phyloP scores from a whole-genome alignment of 345 rosid genomes.

The Euphorbia pulcherrima region DNA sequence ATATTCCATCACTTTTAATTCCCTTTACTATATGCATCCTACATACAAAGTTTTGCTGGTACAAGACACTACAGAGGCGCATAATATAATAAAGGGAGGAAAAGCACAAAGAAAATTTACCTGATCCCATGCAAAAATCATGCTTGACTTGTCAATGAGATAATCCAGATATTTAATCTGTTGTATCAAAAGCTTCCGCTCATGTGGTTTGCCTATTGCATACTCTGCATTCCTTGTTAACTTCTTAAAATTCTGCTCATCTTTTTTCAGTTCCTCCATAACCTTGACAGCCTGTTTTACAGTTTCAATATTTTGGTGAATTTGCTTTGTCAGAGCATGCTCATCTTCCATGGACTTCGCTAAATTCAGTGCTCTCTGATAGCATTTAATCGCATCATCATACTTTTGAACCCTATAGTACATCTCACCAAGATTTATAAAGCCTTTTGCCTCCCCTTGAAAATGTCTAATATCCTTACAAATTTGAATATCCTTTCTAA shows the following conservation, averaged over 20 bases:
- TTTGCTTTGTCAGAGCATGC: constrained; percentile 59
- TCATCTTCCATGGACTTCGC: constrained; percentile 96
- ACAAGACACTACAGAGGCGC: not conserved
- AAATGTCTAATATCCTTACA: constrained; percentile 65
- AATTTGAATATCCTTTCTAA: constrained; percentile 71
- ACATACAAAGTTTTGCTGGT: not conserved
- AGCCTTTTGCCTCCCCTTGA: constrained; percentile 96
- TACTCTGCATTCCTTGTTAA: constrained; percentile 43
- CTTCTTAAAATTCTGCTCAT: constrained; percentile 81
- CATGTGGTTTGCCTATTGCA: constrained; percentile 59
- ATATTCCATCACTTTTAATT: not conserved
- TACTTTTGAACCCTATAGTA: constrained; percentile 71
- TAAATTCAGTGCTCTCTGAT: constrained; percentile 63
- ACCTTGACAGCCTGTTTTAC: constrained; percentile 65
- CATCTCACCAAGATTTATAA: constrained; percentile 86
- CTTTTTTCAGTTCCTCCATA: constrained; percentile 63
- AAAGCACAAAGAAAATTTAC: constrained; percentile 2
- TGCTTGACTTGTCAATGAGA: constrained; percentile 75
- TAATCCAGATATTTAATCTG: constrained; percentile 61
- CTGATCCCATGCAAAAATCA: constrained; percentile 56
- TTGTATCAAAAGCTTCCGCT: constrained; percentile 61
- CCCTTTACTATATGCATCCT: not conserved
- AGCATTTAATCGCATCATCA: constrained; percentile 67
- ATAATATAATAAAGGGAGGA: not conserved
- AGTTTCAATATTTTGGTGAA: constrained; percentile 52